A percentile compares a stretch with the other conserved stretches of the same genome.
These are phyloP conservation scores for Crithidia brevicula DNA, from an alignment of 208 protist species.

Conservation along the genomic window DNA sequence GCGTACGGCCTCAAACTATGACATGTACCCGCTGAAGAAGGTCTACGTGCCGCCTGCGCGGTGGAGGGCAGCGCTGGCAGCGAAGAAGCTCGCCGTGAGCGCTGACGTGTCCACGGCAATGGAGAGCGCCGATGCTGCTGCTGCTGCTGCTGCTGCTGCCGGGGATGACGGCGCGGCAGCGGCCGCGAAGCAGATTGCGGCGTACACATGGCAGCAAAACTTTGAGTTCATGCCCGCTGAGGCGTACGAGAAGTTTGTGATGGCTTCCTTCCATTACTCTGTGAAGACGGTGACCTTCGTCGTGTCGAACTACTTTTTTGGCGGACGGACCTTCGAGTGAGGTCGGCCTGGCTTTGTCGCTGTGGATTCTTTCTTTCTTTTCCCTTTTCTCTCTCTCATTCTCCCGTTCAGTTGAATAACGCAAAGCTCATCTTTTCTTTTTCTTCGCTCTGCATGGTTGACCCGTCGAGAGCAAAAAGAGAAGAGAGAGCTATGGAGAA, in stretches of 20 bases:
- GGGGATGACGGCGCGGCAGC: background rate
- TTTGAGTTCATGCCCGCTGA: slow-evolving; percentile 34
- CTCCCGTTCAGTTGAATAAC: no score
- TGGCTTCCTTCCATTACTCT: slow-evolving; percentile 55
- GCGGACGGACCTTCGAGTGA: slow-evolving; percentile 35
- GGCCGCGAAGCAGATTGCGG: slow-evolving; percentile 6
- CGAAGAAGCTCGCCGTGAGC: slow-evolving; percentile 18
- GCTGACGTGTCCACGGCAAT: slow-evolving; percentile 18
- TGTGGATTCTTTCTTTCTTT: background rate
- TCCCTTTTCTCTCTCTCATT: slow-evolving; percentile 7
- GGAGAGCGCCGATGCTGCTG: background rate
- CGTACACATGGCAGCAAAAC: slow-evolving; percentile 64
- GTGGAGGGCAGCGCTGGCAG: slow-evolving; percentile 24
- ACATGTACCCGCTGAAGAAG: slow-evolving; percentile 63
- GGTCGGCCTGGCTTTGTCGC: no score
- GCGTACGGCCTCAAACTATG: slow-evolving; percentile 56
- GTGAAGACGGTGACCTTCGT: slow-evolving; percentile 56
- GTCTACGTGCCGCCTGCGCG: slow-evolving; percentile 33
- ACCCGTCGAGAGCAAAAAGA: no score
- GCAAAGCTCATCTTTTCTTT: background rate
- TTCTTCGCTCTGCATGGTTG: background rate
- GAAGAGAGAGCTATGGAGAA: no score
- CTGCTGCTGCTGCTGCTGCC: background rate
- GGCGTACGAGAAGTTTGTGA: slow-evolving; percentile 47
- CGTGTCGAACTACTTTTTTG: slow-evolving; percentile 68